phyloP scores from a whole-genome alignment of 2,329 filamentous ascomycete species.

The Monilinia fructicola region DNA sequence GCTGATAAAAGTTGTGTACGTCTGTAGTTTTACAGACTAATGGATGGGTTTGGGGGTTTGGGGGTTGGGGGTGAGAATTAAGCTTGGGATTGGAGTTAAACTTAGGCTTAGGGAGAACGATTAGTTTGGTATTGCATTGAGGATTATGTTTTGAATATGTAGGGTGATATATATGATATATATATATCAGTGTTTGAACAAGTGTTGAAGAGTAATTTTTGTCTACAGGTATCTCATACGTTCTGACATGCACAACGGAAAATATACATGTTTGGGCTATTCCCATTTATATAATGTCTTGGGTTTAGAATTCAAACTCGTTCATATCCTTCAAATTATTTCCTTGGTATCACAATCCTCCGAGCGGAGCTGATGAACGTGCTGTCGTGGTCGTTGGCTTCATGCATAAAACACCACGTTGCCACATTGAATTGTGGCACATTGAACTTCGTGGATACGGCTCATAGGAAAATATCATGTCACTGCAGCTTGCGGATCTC shows the following conservation, averaged over 20 bases:
- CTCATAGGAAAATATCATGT: neutral
- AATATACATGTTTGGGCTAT: neutral
- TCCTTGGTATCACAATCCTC: neutral
- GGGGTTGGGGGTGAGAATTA: too few relatives aligned
- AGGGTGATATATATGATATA: too few relatives aligned
- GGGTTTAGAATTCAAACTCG: neutral
- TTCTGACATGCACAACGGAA: neutral
- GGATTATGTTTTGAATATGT: too few relatives aligned
- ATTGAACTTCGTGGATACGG: neutral
- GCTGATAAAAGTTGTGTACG: too few relatives aligned
- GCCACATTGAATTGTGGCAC: neutral
- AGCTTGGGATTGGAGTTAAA: too few relatives aligned
- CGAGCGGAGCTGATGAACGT: neutral
- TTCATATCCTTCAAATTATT: neutral
- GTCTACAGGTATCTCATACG: neutral
- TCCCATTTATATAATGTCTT: neutral
- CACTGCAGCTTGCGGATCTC: neutral
- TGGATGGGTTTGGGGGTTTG: too few relatives aligned
- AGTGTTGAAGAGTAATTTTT: neutral
- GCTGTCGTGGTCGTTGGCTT: neutral
- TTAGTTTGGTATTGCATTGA: too few relatives aligned
- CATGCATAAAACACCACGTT: neutral
- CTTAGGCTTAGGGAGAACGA: too few relatives aligned
- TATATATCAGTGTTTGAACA: neutral
- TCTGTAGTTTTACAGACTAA: too few relatives aligned